Base-by-base conservation (phyloP, 495 filamentous ascomycete species). In the Lasiosphaeriaceae sp. region DNA sequence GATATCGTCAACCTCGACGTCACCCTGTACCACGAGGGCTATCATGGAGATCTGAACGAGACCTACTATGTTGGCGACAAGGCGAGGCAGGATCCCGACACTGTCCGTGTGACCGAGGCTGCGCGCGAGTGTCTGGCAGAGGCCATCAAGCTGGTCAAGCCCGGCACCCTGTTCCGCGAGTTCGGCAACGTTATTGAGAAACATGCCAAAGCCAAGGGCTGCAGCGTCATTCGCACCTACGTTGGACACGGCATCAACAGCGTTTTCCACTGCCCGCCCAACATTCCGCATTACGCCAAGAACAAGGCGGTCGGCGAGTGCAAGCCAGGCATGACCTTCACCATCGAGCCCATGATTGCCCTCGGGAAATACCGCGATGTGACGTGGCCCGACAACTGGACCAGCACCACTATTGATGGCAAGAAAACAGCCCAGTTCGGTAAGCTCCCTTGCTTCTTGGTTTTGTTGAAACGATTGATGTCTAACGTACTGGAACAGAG, bases 331-430 rank as follows among this genome's bases (percentile, higher is more conserved):
- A 94, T 95, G 91, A 92, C 88, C 60, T 96, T 96, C 57, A 95
- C 91, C 1, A 95, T 96, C 56, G 90, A 96, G 73, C 90, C 90
- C 16, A 96, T 96, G 90, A 89, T 96, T 62, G 88, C 88, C 39
- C 71, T 90, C 11, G 91, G 90, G 22, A 90, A 86, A 11, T 84
- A 90, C 63, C 81, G 82, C 43, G 90, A 96, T 64, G 81, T 87
- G 55, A 93, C 88, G 0, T 96, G 90, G 90, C 90, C 90, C 3
- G 90, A 96, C 68, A 84, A 93, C 69, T 96, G 90, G 90, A 96
- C 90, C 1, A 91, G 87, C 64, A 85, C 84, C 22, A 96, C 90
- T 0, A 81, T 82, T 39, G 90, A 96, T 66, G 90, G 90, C 12
- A 87, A 86, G 68, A 75, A 81, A 70, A 93, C 89, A 19, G 90